A percentile compares a stretch with the other conserved stretches of the same genome.
phyloP scores from a whole-genome alignment of 306 rosid species.

The Prosopis cineraria region DNA sequence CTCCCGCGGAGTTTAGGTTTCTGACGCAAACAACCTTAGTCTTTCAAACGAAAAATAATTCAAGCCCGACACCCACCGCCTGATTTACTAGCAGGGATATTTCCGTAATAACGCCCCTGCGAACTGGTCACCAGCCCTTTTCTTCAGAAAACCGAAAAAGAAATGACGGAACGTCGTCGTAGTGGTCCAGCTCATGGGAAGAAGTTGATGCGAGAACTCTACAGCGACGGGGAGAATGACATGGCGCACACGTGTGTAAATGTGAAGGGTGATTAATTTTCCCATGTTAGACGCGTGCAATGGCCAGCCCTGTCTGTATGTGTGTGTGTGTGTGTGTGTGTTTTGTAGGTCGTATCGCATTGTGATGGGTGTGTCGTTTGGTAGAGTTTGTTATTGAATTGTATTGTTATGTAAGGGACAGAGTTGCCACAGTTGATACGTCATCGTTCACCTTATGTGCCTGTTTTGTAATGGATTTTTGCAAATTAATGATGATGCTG shows the following conservation, averaged over 20 bases:
- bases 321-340: neutral
- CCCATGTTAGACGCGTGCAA: neutral
- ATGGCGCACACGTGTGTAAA: slow-evolving; percentile 3
- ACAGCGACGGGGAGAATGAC: slow-evolving; percentile 30
- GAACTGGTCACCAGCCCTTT: too few relatives aligned
- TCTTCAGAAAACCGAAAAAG: neutral
- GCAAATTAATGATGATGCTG: neutral
- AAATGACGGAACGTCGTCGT: slow-evolving; percentile 12
- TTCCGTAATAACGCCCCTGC: neutral
- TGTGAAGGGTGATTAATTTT: neutral
- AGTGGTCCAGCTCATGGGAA: neutral
- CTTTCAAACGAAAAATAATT: neutral
- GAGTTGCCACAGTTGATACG: neutral
- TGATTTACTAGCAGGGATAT: neutral
- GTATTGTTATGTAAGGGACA: neutral
- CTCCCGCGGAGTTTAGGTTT: slow-evolving; percentile 32
- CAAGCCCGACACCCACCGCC: neutral
- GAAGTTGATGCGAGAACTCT: slow-evolving; percentile 41
- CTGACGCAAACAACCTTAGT: slow-evolving; percentile 35
- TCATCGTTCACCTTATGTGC: neutral
- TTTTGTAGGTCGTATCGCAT: neutral
- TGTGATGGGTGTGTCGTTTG: neutral
- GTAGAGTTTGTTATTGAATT: neutral
- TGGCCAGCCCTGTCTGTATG: neutral
- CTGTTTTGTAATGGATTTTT: neutral